These are phyloP conservation scores for Lantana camara DNA, from an alignment of 257 asterid species.

Conservation along the genomic window DNA sequence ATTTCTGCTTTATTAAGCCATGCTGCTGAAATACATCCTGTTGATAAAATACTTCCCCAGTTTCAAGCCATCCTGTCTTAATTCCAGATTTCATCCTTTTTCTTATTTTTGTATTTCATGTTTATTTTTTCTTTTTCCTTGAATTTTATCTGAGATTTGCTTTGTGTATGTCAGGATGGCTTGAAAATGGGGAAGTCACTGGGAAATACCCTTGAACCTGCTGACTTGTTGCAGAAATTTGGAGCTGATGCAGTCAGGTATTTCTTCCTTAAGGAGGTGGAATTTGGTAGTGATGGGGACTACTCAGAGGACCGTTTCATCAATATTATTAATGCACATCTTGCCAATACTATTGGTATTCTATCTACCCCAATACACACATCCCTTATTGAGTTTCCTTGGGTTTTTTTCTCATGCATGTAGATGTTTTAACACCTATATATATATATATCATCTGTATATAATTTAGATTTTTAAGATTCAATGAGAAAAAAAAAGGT, in stretches of 20 bases:
- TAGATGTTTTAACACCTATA: no score
- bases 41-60: no score
- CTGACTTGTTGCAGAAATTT: constrained; percentile 75
- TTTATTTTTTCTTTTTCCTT: constrained; percentile 23
- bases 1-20: no score
- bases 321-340: constrained; percentile 82
- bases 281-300: constrained; percentile 93
- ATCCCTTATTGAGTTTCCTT: constrained; percentile 1
- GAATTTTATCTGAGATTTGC: constrained; percentile 34
- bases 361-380: constrained; percentile 12
- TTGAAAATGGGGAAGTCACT: constrained; percentile 97
- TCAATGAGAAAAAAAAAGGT: no score
- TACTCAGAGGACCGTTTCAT: constrained; percentile 94
- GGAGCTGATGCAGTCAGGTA: constrained; percentile 97
- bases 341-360: constrained; percentile 93
- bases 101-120: not conserved
- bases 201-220: constrained; percentile 95
- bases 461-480: no score
- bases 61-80: no score
- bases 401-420: not conserved
- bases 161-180: constrained; percentile 70
- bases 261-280: constrained; percentile 95
- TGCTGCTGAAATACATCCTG: no score
- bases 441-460: no score
- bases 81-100: no score